Evolutionary conservation across 2,329 filamentous ascomycete genomes (phyloP), one percentile per base, ranked within the genome.

Genomic region (Aciculosporium take): DNA sequence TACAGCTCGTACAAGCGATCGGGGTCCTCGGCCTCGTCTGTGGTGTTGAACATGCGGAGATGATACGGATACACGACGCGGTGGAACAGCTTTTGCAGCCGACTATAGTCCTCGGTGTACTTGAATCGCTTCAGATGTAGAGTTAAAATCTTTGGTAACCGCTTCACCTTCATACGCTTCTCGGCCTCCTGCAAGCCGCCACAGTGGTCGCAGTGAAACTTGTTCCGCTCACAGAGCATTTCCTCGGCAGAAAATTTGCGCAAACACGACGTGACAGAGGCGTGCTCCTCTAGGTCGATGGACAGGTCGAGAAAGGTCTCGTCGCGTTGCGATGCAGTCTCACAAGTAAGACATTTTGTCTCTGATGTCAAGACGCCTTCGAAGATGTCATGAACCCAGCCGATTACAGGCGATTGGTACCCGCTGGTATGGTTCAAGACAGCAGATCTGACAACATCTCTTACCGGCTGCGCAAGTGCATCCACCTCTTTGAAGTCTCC

Each of bases 131-230:
- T 98, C 47, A 98, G 65, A 57, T 98, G 91, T 44, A 98, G 66
- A 4, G 91, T 88, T 48, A 98, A 64, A 45, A 98, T 86, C 55
- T 85, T 87, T 4, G 91, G 91, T 55, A 96, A 65, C 40, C 84
- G 77, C 67, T 98, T 96, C 52, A 98, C 89, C 68, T 96, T 98
- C 91, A 98, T 98, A 48, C 91, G 77, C 68, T 96, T 98, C 61
- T 98, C 91, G 0, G 91, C 91, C 63, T 98, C 91, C 61, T 98
- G 91, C 42, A 98, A 67, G 3, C 91, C 91, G 40, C 91, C 91
- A 52, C 91, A 98, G 53, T 88, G 88, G 58, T 98, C 91, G 63
- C 91, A 98, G 57, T 98, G 89, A 51, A 98, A 98, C 58, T 98
- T 98, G 67, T 98, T 96, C 46, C 88, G 76, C 64, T 98, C 91